phyloP scores from a whole-genome alignment of 148 eudicot genomes.

The Rheum nobile region DNA sequence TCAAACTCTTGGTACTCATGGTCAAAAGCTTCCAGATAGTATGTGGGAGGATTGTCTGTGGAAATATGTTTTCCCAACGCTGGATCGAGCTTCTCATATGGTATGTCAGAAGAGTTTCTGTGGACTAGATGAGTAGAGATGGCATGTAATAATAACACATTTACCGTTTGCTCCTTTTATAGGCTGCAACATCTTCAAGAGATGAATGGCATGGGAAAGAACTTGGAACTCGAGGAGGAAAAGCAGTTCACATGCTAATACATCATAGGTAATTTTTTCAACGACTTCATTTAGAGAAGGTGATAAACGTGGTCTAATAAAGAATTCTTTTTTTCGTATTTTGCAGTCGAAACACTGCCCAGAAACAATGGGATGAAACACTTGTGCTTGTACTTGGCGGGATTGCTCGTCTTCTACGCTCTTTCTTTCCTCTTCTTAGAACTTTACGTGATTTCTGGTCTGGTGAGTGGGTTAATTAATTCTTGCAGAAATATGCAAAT shows the following conservation, averaged over 20 bases:
- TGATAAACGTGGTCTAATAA: background rate
- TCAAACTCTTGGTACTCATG: slow-evolving; percentile 96
- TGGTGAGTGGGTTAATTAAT: slow-evolving; percentile 28
- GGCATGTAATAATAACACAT: background rate
- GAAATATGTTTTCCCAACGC: slow-evolving; percentile 84
- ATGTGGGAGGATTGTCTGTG: slow-evolving; percentile 99
- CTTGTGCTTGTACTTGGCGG: slow-evolving; percentile 88
- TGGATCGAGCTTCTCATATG: slow-evolving; percentile 93
- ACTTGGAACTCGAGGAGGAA: slow-evolving; percentile 94
- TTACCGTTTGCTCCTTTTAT: slow-evolving; percentile 15
- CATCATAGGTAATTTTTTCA: slow-evolving; percentile 72
- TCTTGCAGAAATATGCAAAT: background rate
- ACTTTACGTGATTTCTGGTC: slow-evolving; percentile 75
- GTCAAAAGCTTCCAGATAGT: slow-evolving; percentile 81
- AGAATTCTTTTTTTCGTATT: background rate
- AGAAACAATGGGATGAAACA: slow-evolving; percentile 99
- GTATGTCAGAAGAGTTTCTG: slow-evolving; percentile 24
- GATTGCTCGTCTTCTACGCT: slow-evolving; percentile 72
- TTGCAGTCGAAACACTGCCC: slow-evolving; percentile 97
- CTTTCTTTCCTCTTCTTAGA: slow-evolving; percentile 75
- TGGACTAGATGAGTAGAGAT: background rate
- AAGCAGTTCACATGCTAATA: slow-evolving; percentile 98
- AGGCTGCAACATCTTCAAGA: slow-evolving; percentile 98
- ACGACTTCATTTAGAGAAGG: background rate
- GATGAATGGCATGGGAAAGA: slow-evolving; percentile 99